phyloP scores from a whole-genome alignment of 805 yeast genomes.

The Candida ovalis region DNA sequence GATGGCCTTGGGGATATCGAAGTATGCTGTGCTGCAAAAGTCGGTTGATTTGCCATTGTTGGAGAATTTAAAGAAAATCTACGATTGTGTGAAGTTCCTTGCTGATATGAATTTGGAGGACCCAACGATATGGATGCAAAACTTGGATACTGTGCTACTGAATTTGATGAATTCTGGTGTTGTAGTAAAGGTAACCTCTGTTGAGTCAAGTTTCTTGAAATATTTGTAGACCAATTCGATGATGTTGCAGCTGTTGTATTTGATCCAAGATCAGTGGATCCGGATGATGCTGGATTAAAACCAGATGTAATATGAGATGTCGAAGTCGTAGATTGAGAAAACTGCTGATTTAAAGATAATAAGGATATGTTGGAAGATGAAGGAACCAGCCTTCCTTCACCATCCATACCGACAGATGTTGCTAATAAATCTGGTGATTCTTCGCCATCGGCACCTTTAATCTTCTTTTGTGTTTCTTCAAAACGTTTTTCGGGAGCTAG shows the following conservation, averaged over 20 bases:
- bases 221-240: conserved; percentile 10
- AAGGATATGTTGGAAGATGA: conserved; percentile 35
- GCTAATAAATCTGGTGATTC: conserved; percentile 33
- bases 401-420: conserved; percentile 32
- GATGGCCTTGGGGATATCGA: conserved; percentile 1
- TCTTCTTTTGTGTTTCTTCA: background rate
- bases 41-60: conserved; percentile 6
- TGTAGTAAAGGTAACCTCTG: conserved; percentile 17
- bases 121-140: conserved; percentile 1
- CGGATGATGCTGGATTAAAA: background rate
- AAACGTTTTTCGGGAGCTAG: conserved; percentile 2
- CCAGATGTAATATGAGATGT: conserved; percentile 1
- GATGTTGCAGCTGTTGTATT: conserved; percentile 2
- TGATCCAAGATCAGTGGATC: conserved; percentile 8
- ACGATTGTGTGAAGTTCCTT: conserved; percentile 4
- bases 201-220: conserved; percentile 15
- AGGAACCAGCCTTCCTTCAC: conserved; percentile 31
- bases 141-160: background rate
- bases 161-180: conserved; percentile 7
- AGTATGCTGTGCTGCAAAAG: conserved; percentile 1
- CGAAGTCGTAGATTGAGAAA: conserved; percentile 8
- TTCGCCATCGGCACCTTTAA: conserved; percentile 9
- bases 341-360: conserved; percentile 30
- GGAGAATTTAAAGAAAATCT: conserved; percentile 21
- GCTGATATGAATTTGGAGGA: background rate